phyloP scores from a whole-genome alignment of 345 rosid genomes.

The Salix caprea region DNA sequence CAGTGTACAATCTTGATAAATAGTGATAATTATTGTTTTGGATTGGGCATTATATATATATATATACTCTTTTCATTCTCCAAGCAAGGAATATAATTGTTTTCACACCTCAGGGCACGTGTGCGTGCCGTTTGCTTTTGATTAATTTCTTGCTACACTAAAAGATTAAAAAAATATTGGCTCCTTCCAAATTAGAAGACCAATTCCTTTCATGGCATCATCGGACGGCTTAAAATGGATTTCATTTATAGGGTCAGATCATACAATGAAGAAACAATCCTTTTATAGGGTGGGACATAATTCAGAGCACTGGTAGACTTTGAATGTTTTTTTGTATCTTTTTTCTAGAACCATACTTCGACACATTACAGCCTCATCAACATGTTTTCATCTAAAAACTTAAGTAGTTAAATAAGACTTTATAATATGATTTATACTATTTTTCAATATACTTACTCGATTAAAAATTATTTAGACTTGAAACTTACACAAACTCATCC shows the following conservation, averaged over 20 bases:
- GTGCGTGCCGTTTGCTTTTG: not conserved
- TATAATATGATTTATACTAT: too few relatives aligned
- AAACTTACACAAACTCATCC: rapidly evolving
- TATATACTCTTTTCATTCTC: not conserved
- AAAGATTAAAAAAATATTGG: too few relatives aligned
- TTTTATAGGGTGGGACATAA: not conserved
- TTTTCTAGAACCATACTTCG: not conserved
- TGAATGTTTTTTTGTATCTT: not conserved
- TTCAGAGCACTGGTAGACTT: not conserved
- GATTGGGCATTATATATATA: not conserved
- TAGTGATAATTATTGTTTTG: not conserved
- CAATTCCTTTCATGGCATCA: too few relatives aligned
- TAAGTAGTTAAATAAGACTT: rapidly evolving
- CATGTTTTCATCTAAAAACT: not conserved
- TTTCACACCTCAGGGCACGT: not conserved
- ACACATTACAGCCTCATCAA: not conserved
- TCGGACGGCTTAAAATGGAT: too few relatives aligned
- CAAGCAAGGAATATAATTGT: not conserved
- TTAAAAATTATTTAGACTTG: too few relatives aligned
- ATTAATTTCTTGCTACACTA: not conserved
- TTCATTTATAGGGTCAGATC: not conserved
- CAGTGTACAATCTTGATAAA: not conserved
- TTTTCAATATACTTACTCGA: too few relatives aligned
- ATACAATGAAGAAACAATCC: not conserved
- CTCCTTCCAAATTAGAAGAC: too few relatives aligned